phyloP scores from a whole-genome alignment of 345 rosid genomes.

The Raphanus raphanistrum region DNA sequence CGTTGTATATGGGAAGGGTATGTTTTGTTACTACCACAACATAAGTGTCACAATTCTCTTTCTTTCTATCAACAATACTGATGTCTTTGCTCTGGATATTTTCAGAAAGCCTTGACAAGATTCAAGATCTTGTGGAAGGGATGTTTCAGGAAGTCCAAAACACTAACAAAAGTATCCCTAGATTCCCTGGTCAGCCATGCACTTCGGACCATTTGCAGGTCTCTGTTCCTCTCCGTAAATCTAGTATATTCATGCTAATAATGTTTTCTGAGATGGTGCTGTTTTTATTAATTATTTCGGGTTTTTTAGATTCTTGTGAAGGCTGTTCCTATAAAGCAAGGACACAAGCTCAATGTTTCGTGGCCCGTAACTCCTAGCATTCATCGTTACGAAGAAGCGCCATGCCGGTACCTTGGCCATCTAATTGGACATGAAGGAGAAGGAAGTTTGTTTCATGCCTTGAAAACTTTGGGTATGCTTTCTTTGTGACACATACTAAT shows the following conservation, averaged over 20 bases:
- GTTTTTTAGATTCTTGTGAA: slow-evolving; percentile 70
- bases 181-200: slow-evolving; percentile 85
- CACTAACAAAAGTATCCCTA: slow-evolving; percentile 44
- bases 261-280: slow-evolving; percentile 11
- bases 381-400: slow-evolving; percentile 79
- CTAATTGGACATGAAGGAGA: slow-evolving; percentile 93
- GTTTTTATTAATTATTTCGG: slow-evolving; percentile 12
- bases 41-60: background rate
- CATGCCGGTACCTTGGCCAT: slow-evolving; percentile 82
- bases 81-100: slow-evolving; percentile 36
- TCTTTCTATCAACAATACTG: background rate
- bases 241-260: slow-evolving; percentile 7
- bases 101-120: slow-evolving; percentile 75
- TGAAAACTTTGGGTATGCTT: slow-evolving; percentile 77
- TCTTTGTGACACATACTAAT: background rate
- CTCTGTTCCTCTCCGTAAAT: slow-evolving; percentile 8
- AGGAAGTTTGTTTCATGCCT: slow-evolving; percentile 79
- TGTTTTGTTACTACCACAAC: slow-evolving; percentile 19
- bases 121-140: slow-evolving; percentile 62
- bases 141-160: slow-evolving; percentile 71
- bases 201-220: slow-evolving; percentile 83
- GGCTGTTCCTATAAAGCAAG: slow-evolving; percentile 79
- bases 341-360: slow-evolving; percentile 65
- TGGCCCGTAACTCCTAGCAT: slow-evolving; percentile 93
- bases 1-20: slow-evolving; percentile 84